Conservation (phyloP, 805 yeast genomes). For the Spathaspora arborariae region DNA sequence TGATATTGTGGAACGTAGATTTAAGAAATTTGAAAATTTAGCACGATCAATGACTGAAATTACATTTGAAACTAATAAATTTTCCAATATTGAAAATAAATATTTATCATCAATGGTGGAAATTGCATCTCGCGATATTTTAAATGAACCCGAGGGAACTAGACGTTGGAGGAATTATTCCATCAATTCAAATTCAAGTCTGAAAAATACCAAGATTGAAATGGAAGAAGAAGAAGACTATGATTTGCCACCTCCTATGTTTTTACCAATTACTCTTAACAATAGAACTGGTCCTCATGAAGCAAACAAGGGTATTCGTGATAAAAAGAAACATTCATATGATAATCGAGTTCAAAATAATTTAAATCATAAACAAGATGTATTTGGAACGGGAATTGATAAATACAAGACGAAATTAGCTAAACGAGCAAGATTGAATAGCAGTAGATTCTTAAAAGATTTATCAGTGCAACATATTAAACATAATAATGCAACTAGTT, state of each 20-base stretch:
- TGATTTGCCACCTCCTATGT: constrained; percentile 25
- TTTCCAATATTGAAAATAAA: constrained; percentile 26
- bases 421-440: constrained; percentile 47
- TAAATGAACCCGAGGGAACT: constrained; percentile 48
- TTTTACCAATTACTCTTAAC: constrained; percentile 65
- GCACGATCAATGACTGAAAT: constrained; percentile 41
- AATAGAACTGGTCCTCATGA: constrained; percentile 73
- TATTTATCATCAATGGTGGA: constrained; percentile 69
- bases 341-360: constrained; percentile 78
- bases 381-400: constrained; percentile 74
- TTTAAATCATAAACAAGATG: constrained; percentile 64
- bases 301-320: constrained; percentile 81
- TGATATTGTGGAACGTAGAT: constrained; percentile 76
- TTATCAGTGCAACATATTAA: constrained; percentile 51
- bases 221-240: background rate
- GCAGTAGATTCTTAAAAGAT: constrained; percentile 51
- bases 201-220: background rate
- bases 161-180: constrained; percentile 40
- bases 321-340: constrained; percentile 71
- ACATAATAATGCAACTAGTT: constrained; percentile 21
- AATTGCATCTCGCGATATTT: constrained; percentile 64
- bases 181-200: constrained; percentile 5
- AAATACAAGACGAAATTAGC: constrained; percentile 47
- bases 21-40: constrained; percentile 44
- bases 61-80: constrained; percentile 38